Base-by-base conservation (phyloP, 2,329 filamentous ascomycete genomes). In the Xylariaceae sp. region DNA sequence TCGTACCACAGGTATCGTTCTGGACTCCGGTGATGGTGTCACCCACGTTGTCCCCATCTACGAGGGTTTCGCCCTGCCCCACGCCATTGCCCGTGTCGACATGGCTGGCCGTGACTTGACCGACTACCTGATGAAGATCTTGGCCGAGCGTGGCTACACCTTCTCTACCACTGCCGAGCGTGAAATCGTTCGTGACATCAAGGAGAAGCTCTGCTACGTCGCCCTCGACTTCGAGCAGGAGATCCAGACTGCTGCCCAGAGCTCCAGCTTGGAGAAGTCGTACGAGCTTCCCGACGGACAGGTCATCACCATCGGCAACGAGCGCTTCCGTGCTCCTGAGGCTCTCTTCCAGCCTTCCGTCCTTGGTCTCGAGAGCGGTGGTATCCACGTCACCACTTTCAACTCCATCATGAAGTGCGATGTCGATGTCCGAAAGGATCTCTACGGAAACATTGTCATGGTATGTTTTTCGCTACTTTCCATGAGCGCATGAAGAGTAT, bases 371-470 rank as follows among this genome's bases (percentile, higher is more conserved):
- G 94, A 99, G 82, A 91, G 87, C 77, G 93, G 93, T 73, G 94
- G 94, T 80, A 97, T 99, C 80, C 94, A 97, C 82, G 92, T 96
- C 74, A 97, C 93, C 75, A 97, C 94, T 70, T 97, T 97, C 90
- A 97, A 97, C 89, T 97, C 94, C 71, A 97, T 99, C 88, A 97
- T 97, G 91, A 99, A 99, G 89, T 97, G 94, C 79, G 94, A 99
- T 79, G 92, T 99, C 77, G 94, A 99, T 77, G 94, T 99, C 79
- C 90, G 94, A 83, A 97, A 97, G 88, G 94, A 97, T 78, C 87
- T 99, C 66, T 99, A 99, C 80, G 92, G 92, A 77, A 99, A 99
- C 88, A 97, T 99, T 74, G 94, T 99, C 82, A 97, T 97, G 94
- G 92, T 97, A 87, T 66, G 90, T 81, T 61, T 28, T 6, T 38